phyloP scores from a whole-genome alignment of 352 stramenopile species.

The Globisporangium cystogenes region DNA sequence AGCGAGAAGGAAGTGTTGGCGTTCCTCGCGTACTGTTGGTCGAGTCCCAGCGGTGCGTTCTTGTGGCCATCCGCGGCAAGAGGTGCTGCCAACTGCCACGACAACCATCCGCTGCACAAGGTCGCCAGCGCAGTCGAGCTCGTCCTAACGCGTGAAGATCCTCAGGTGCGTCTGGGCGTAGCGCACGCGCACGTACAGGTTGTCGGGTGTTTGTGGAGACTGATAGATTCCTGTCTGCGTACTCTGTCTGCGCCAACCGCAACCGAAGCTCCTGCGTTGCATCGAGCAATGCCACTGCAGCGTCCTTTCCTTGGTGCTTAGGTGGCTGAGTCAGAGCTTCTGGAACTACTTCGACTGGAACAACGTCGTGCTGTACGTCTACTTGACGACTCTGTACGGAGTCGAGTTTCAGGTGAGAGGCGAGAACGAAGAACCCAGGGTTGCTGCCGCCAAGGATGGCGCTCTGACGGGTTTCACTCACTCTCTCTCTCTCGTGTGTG shows the following conservation, averaged over 20 bases:
- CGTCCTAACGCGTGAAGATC: slow-evolving; percentile 42
- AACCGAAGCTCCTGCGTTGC: slow-evolving; percentile 27
- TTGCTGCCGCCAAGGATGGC: background rate
- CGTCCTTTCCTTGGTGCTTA: slow-evolving; percentile 31
- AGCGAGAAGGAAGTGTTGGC: slow-evolving; percentile 26
- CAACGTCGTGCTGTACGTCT: slow-evolving; percentile 42
- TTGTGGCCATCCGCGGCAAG: slow-evolving; percentile 27
- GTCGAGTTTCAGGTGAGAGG: slow-evolving; percentile 47
- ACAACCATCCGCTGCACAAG: background rate
- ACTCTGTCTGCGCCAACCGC: background rate
- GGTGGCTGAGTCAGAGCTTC: slow-evolving; percentile 54
- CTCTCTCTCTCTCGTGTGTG: background rate
- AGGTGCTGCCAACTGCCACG: background rate
- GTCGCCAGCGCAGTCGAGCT: slow-evolving; percentile 39
- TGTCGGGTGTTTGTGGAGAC: background rate
- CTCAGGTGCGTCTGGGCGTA: slow-evolving; percentile 25
- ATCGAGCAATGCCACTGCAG: slow-evolving; percentile 44
- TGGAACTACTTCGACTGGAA: slow-evolving; percentile 74
- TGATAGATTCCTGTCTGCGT: background rate
- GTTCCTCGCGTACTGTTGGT: slow-evolving; percentile 25
- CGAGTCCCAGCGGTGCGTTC: slow-evolving; percentile 17
- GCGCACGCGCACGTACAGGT: too few species aligned
- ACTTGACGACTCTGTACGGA: slow-evolving; percentile 51
- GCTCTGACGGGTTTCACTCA: background rate
- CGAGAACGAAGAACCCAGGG: background rate